phyloP scores from a whole-genome alignment of 2,329 filamentous ascomycete species.

The Phoma sp. region DNA sequence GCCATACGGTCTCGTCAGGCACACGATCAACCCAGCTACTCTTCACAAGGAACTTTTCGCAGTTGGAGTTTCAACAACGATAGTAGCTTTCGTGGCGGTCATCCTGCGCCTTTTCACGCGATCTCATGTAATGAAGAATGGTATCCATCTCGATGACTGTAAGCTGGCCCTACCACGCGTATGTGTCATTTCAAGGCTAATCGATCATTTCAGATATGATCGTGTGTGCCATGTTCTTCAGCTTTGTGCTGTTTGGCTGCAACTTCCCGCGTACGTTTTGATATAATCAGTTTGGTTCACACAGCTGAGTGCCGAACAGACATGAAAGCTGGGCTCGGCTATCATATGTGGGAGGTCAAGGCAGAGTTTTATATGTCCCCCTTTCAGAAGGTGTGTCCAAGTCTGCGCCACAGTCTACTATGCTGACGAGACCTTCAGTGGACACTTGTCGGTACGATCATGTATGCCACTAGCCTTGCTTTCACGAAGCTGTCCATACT shows the following conservation, averaged over 20 bases:
- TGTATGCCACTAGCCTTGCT: conserved; percentile 16
- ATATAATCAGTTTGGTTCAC: no score
- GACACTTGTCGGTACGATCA: conserved; percentile 6
- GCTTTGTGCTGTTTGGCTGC: background rate
- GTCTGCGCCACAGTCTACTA: no score
- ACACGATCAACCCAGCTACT: background rate
- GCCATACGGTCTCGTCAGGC: background rate
- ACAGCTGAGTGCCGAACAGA: no score
- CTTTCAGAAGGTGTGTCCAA: background rate
- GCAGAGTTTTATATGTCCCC: background rate
- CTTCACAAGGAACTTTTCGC: background rate
- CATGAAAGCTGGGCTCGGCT: conserved; percentile 14
- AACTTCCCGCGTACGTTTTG: conserved; percentile 1
- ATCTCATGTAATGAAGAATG: conserved; percentile 4
- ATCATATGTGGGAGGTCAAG: conserved; percentile 16
- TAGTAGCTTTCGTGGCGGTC: conserved; percentile 5
- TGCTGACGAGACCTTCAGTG: background rate
- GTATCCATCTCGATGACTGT: conserved; percentile 13
- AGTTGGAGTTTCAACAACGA: background rate
- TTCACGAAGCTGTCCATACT: conserved; percentile 18
- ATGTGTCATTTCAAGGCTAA: background rate
- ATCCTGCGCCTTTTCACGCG: conserved; percentile 12
- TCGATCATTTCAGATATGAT: background rate
- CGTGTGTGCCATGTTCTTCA: background rate
- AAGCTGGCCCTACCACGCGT: background rate